phyloP scores from a whole-genome alignment of 1,284 basidiomycete genomes.

The Sporisorium exsertum region DNA sequence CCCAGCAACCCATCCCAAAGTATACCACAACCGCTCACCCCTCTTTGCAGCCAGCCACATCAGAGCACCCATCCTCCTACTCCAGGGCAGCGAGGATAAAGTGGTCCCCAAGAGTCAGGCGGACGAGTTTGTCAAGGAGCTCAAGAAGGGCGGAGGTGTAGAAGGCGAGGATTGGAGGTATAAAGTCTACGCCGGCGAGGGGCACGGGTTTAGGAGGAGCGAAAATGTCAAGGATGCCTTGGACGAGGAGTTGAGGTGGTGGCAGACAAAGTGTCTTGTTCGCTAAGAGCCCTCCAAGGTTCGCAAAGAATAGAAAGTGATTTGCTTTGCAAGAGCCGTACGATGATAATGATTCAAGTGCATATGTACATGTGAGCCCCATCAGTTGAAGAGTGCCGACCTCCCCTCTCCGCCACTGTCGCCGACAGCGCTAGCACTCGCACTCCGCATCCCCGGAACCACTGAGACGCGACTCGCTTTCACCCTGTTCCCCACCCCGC shows the following conservation, averaged over 20 bases:
- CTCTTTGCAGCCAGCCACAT: constrained; percentile 74
- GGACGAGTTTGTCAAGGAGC: constrained; percentile 65
- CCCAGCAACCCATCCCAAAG: constrained; percentile 71
- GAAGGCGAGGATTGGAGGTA: constrained; percentile 41
- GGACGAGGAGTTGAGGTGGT: constrained; percentile 40
- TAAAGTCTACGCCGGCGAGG: constrained; percentile 55
- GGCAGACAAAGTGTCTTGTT: constrained; percentile 11
- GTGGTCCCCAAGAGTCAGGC: constrained; percentile 76
- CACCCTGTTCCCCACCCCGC: constrained; percentile 28
- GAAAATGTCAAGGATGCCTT: constrained; percentile 38
- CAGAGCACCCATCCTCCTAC: constrained; percentile 73
- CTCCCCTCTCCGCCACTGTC: not conserved
- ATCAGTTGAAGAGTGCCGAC: constrained; percentile 11
- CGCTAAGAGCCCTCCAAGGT: not conserved
- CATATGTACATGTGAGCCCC: not conserved
- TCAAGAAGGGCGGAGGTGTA: constrained; percentile 31
- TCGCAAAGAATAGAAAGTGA: not conserved
- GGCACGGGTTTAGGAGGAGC: constrained; percentile 45
- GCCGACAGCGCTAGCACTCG: not conserved
- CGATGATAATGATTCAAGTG: not conserved
- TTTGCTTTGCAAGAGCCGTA: not conserved
- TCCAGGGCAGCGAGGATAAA: constrained; percentile 74
- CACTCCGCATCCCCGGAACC: constrained; percentile 1
- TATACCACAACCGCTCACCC: constrained; percentile 74
- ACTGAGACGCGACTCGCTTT: constrained; percentile 27